Percentiles rank a stretch among this genome's conserved stretches.
Evolutionary conservation across 495 filamentous ascomycete genomes (phyloP).

Genomic region (Achaetomiella virescens): DNA sequence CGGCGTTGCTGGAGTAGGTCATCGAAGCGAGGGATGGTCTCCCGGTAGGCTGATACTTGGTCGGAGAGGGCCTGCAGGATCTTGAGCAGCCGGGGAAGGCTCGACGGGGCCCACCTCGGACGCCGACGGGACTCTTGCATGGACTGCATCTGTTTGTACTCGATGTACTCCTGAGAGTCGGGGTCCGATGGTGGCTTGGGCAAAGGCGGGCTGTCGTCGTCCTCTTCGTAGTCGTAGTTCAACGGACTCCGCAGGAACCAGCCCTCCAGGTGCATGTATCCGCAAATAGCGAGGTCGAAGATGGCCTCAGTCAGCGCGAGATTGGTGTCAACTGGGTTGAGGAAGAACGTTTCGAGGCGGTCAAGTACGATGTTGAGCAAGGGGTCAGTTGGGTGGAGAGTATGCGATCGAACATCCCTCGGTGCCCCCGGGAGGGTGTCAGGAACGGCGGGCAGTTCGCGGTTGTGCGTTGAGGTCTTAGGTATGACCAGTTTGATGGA

Average conservation of each 20-base stretch:
- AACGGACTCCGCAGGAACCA: conserved; percentile 80
- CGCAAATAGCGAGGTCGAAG: conserved; percentile 74
- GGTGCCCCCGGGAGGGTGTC: conserved; percentile 49
- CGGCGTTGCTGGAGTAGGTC: conserved; percentile 67
- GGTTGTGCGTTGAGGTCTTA: conserved; percentile 46
- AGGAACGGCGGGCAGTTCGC: conserved; percentile 43
- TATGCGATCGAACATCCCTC: conserved; percentile 51
- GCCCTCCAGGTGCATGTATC: conserved; percentile 72
- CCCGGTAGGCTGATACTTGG: conserved; percentile 58
- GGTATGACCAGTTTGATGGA: conserved; percentile 54
- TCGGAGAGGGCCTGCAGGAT: conserved; percentile 53
- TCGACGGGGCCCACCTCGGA: conserved; percentile 42
- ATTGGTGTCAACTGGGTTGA: conserved; percentile 86
- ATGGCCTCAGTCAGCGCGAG: conserved; percentile 77
- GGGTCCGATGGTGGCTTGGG: conserved; percentile 29
- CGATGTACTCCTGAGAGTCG: conserved; percentile 32
- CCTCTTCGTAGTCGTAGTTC: conserved; percentile 49
- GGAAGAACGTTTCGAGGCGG: conserved; percentile 71
- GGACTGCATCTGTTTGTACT: conserved; percentile 39
- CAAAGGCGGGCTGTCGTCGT: conserved; percentile 27
- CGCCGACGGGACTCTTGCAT: conserved; percentile 45
- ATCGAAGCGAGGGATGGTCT: conserved; percentile 70
- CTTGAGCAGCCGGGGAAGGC: conserved; percentile 44
- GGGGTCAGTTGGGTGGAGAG: conserved; percentile 64
- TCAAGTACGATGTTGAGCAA: conserved; percentile 64